phyloP scores from a whole-genome alignment of 1,284 basidiomycete species.

The Inonotus obliquus region DNA sequence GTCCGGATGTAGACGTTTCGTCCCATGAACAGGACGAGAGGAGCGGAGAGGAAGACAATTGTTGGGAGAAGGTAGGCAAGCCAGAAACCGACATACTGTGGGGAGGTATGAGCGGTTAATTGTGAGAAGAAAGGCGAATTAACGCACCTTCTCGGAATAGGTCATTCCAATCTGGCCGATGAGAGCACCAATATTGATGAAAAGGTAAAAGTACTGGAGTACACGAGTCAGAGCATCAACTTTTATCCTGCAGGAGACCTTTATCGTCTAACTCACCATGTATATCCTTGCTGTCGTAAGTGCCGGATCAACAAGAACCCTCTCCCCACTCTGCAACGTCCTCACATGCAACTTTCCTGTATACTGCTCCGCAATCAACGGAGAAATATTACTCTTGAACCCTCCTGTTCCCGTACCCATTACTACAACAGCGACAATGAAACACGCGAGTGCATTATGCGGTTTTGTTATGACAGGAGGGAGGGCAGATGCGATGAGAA shows the following conservation, averaged over 20 bases:
- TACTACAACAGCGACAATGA: conserved; percentile 62
- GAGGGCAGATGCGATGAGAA: conserved; percentile 69
- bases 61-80: conserved; percentile 70
- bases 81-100: conserved; percentile 64
- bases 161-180: conserved; percentile 68
- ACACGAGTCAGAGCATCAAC: not conserved
- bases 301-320: conserved; percentile 78
- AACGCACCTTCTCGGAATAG: conserved; percentile 61
- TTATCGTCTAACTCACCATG: conserved; percentile 39
- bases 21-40: conserved; percentile 66
- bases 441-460: conserved; percentile 54
- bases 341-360: conserved; percentile 50
- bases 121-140: not conserved
- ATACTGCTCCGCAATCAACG: conserved; percentile 78
- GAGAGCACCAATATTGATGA: conserved; percentile 76
- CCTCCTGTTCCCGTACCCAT: conserved; percentile 70
- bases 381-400: conserved; percentile 81
- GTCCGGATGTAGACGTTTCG: conserved; percentile 61
- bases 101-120: conserved; percentile 15
- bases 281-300: conserved; percentile 70
- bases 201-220: conserved; percentile 60
- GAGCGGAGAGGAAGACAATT: conserved; percentile 57
- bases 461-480: conserved; percentile 64
- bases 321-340: conserved; percentile 58
- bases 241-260: not conserved